These are phyloP conservation scores for Gilbertella persicaria DNA, from an alignment of 371 early-diverging fungal genomes.

Conservation along the genomic window DNA sequence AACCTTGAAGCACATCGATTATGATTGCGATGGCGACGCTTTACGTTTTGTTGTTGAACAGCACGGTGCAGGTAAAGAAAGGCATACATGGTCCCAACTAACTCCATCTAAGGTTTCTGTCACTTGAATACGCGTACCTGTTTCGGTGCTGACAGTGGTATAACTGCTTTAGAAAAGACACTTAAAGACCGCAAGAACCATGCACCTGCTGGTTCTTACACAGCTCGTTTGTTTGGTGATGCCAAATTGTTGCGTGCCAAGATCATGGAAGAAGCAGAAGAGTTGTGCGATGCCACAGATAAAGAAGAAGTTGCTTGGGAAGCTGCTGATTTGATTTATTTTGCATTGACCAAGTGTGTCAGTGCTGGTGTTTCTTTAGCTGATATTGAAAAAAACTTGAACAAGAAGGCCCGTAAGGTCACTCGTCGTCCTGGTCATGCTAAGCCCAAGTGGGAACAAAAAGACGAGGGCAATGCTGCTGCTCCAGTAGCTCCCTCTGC, in stretches of 20 bases:
- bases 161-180: slow-evolving; percentile 71
- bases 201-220: slow-evolving; percentile 91
- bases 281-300: slow-evolving; percentile 81
- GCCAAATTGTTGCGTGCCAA: slow-evolving; percentile 81
- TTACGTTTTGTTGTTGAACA: slow-evolving; percentile 89
- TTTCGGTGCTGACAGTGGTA: slow-evolving; percentile 81
- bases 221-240: slow-evolving; percentile 87
- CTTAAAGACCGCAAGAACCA: slow-evolving; percentile 65
- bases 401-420: slow-evolving; percentile 82
- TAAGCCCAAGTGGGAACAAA: slow-evolving; percentile 72
- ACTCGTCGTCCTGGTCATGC: slow-evolving; percentile 93
- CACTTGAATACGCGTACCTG: slow-evolving; percentile 91
- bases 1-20: slow-evolving; percentile 68
- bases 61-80: slow-evolving; percentile 72
- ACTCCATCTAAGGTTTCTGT: slow-evolving; percentile 78
- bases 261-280: slow-evolving; percentile 96
- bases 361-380: slow-evolving; percentile 77
- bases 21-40: slow-evolving; percentile 93
- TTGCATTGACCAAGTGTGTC: slow-evolving; percentile 88
- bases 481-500: slow-evolving; percentile 28
- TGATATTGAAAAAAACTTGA: slow-evolving; percentile 88
- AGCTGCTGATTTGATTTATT: slow-evolving; percentile 96
- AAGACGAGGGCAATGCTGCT: slow-evolving; percentile 13
- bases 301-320: slow-evolving; percentile 90
- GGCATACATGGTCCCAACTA: background rate